Base-by-base conservation (phyloP, 208 protist species). In the Crithidia brevicula region DNA sequence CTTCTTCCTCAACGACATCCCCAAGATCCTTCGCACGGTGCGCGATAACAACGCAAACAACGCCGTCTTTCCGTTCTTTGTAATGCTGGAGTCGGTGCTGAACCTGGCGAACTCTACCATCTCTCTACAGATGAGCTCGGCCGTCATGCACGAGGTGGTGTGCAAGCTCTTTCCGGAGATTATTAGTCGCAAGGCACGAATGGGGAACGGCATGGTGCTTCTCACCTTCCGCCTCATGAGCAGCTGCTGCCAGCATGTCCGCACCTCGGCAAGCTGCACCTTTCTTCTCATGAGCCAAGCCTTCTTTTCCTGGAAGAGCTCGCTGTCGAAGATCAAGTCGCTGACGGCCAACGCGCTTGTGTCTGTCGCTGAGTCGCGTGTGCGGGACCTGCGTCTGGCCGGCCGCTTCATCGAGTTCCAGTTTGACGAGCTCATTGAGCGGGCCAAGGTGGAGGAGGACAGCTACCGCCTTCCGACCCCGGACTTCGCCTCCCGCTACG, bases 171-270 rank as follows among this genome's bases (percentile, higher is more conserved):
- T 94, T 64, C 92, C 88, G 2, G 88, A 92, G 62, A 91, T 95
- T 38, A 85, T 93, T 57, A 91, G 83, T 64, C 63, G 81, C 33
- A 87, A 89, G 68, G 82, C 81, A 13, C 72, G 73, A 11, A 94
- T 95, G 89, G 79, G 83, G 53, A 82, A 67, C 51, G 89, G 89
- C 31, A 82, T 96, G 77, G 72, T 91, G 33, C 72, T 93, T 20
- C 75, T 96, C 16, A 86, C 81, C 10, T 91, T 93, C 64, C 87
- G 88, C 58, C 76, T 96, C 53, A 93, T 96, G 89, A 94, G 89
- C 71, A 91, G 79, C 52, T 94, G 83, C 62, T 95, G 80, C 64
- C 80, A 88, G 67, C 76, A 89, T 61, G 92, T 96, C 30, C 88
- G 92, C 52, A 63, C 61, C 30, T 81, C 79, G 11, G 83, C 89